Evolutionary conservation across 805 yeast genomes (phyloP).

Genomic region (Cyberlindnera lachancei): DNA sequence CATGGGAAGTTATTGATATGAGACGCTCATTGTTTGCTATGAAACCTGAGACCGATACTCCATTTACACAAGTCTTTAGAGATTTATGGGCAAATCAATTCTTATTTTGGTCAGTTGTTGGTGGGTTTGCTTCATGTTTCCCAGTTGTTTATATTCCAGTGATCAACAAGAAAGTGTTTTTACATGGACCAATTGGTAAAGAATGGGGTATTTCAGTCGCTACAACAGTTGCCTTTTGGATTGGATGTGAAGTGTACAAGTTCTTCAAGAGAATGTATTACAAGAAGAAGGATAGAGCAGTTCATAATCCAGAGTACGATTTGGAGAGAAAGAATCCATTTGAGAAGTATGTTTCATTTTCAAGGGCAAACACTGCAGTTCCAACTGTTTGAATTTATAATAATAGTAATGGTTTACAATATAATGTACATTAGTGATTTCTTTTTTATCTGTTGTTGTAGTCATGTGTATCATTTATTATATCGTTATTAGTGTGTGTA

Average conservation of each 20-base stretch:
- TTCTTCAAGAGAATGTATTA: slow-evolving; percentile 51
- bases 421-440: not conserved
- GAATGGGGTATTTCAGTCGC: slow-evolving; percentile 79
- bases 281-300: slow-evolving; percentile 27
- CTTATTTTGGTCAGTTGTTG: slow-evolving; percentile 71
- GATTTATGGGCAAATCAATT: slow-evolving; percentile 72
- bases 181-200: slow-evolving; percentile 61
- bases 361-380: slow-evolving; percentile 30
- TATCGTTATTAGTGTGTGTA: not conserved
- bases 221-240: slow-evolving; percentile 47
- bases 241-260: slow-evolving; percentile 62
- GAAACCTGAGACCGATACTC: slow-evolving; percentile 53
- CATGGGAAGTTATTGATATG: slow-evolving; percentile 79
- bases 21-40: slow-evolving; percentile 62
- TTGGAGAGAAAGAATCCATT: slow-evolving; percentile 58
- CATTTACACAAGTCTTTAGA: slow-evolving; percentile 49
- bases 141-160: slow-evolving; percentile 86
- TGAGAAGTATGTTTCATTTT: slow-evolving; percentile 51
- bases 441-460: not conserved
- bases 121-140: slow-evolving; percentile 65
- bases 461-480: slow-evolving; percentile 1
- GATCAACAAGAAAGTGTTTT: slow-evolving; percentile 69
- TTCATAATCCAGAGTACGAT: slow-evolving; percentile 57
- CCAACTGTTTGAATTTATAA: not conserved
- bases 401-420: not conserved